Conservation (phyloP, 139 green algal genomes). For the Nannochloris sp. region DNA sequence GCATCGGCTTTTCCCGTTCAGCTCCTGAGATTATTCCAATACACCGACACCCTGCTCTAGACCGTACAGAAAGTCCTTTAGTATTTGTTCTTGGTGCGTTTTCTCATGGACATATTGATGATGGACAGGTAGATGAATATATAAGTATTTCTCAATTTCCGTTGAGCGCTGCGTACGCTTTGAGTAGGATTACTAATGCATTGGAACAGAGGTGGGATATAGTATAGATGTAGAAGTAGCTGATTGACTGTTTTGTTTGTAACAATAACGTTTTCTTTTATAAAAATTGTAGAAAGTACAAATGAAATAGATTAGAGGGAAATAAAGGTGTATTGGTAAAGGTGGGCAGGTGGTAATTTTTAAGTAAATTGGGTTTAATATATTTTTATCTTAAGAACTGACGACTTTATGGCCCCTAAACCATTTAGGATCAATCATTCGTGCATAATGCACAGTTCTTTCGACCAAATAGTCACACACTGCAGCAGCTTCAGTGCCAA, state of each 20-base stretch:
- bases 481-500: slow-evolving; percentile 12
- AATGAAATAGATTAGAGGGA: not conserved
- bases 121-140: slow-evolving; percentile 72
- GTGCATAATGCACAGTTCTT: slow-evolving; percentile 33
- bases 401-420: slow-evolving; percentile 26
- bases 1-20: slow-evolving; percentile 77
- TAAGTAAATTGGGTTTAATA: not conserved
- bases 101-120: slow-evolving; percentile 85
- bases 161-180: slow-evolving; percentile 79
- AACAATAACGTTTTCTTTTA: not conserved
- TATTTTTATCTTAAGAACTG: not conserved
- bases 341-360: not conserved
- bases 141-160: slow-evolving; percentile 87
- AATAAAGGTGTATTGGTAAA: not conserved
- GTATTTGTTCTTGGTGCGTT: slow-evolving; percentile 92
- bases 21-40: slow-evolving; percentile 49
- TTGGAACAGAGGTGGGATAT: slow-evolving; percentile 86
- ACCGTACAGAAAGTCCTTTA: slow-evolving; percentile 28
- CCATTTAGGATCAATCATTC: slow-evolving; percentile 38
- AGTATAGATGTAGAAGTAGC: slow-evolving; percentile 28
- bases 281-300: not conserved
- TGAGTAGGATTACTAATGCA: slow-evolving; percentile 79
- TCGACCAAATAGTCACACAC: slow-evolving; percentile 26
- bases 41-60: slow-evolving; percentile 7
- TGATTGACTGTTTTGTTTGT: not conserved